Percentiles rank a stretch among this genome's conserved stretches.
Evolutionary conservation across 805 yeast species (phyloP).

Genomic region (Ogataea nitratoaversa): DNA sequence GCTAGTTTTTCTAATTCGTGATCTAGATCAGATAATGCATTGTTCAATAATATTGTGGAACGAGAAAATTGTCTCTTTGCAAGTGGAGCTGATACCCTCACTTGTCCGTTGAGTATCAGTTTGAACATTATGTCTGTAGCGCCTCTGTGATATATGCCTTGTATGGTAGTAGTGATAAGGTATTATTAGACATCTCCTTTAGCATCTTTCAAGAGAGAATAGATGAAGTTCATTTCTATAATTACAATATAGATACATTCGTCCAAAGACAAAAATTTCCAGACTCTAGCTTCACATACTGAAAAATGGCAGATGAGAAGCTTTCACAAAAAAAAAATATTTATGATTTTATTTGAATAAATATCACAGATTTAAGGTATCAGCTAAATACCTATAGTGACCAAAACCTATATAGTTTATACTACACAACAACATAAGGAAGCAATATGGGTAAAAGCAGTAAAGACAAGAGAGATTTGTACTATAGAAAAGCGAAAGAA

Average conservation of each 20-base stretch:
- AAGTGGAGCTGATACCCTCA: not conserved
- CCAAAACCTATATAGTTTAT: not conserved
- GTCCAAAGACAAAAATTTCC: not conserved
- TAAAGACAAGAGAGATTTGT: constrained; percentile 90
- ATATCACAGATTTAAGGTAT: too few relatives aligned
- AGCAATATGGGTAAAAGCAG: constrained; percentile 98
- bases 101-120: not conserved
- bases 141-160: not conserved
- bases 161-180: not conserved
- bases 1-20: constrained; percentile 26
- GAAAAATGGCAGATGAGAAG: not conserved
- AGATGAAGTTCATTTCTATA: too few relatives aligned
- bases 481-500: constrained; percentile 92
- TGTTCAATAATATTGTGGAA: constrained; percentile 1
- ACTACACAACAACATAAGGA: too few relatives aligned
- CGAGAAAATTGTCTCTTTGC: constrained; percentile 5
- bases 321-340: not conserved
- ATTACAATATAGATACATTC: too few relatives aligned
- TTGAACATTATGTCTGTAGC: not conserved
- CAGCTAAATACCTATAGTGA: too few relatives aligned
- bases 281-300: not conserved
- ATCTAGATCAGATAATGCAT: constrained; percentile 14
- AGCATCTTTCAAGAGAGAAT: too few relatives aligned
- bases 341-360: too few relatives aligned
- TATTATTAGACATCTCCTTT: too few relatives aligned